Conservation (phyloP, 768 basidiomycete genomes). For the Calocera viscosa region DNA sequence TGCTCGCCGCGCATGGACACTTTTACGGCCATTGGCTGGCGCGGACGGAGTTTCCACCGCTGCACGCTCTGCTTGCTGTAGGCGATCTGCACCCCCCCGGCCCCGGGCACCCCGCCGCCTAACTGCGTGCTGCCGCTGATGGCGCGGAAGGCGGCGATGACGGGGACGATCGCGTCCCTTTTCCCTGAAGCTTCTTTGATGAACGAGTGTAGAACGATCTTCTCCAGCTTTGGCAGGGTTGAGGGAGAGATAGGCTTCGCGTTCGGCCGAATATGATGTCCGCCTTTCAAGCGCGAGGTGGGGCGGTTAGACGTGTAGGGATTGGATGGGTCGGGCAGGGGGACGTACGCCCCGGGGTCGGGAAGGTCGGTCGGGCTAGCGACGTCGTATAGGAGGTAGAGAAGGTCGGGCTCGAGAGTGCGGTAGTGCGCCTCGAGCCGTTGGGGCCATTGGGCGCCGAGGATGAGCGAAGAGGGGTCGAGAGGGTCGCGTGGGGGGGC, state of each 20-base stretch:
- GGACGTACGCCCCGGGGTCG: neutral
- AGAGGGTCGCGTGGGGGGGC: neutral
- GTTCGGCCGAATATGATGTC: constrained; percentile 42
- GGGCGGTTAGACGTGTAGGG: constrained; percentile 72
- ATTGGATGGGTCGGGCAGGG: constrained; percentile 45
- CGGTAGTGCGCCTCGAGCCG: neutral
- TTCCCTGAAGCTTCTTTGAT: constrained; percentile 63
- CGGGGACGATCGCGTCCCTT: constrained; percentile 62
- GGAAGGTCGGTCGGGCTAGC: neutral
- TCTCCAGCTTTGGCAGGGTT: constrained; percentile 64
- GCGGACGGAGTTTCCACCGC: constrained; percentile 69
- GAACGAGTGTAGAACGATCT: constrained; percentile 77
- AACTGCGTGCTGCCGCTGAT: constrained; percentile 70
- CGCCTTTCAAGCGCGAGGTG: constrained; percentile 56
- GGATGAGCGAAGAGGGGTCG: neutral
- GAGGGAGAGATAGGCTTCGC: constrained; percentile 49
- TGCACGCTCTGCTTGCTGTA: constrained; percentile 45
- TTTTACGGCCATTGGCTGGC: constrained; percentile 73
- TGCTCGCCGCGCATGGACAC: constrained; percentile 79
- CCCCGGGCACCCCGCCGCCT: constrained; percentile 57
- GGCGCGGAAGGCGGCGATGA: constrained; percentile 76
- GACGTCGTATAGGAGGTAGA: constrained; percentile 1
- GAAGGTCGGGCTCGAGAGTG: neutral
- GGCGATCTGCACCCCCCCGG: constrained; percentile 62
- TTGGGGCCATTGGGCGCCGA: neutral